These are phyloP conservation scores for Dothistroma pini DNA, from an alignment of 2,329 filamentous ascomycete genomes.

Conservation along the genomic window DNA sequence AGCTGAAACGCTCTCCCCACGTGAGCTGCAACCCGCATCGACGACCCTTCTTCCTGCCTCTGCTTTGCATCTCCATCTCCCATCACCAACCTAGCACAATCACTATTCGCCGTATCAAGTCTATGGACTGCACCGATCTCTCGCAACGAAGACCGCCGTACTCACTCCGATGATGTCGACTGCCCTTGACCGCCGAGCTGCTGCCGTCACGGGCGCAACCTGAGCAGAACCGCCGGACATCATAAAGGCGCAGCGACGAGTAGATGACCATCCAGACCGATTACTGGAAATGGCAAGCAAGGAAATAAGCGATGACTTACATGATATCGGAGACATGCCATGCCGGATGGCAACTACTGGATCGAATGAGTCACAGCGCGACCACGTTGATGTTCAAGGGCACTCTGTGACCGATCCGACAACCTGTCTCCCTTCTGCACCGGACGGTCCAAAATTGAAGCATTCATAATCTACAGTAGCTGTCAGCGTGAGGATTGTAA, in stretches of 20 bases:
- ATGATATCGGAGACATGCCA: no score
- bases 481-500: background rate
- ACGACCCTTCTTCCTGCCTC: background rate
- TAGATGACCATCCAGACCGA: background rate
- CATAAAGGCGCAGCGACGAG: no score
- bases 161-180: background rate
- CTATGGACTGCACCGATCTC: background rate
- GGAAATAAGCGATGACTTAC: no score
- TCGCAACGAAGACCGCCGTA: background rate
- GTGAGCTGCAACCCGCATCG: background rate
- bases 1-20: background rate
- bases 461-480: background rate
- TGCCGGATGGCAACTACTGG: no score
- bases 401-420: background rate
- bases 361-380: no score
- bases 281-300: no score
- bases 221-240: background rate
- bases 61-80: background rate
- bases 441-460: background rate
- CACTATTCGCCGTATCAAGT: background rate
- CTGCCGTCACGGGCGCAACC: background rate
- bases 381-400: no score
- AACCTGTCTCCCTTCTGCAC: no score
- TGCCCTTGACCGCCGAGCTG: background rate
- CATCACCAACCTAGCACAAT: background rate